Evolutionary conservation across 2,329 filamentous ascomycete genomes (phyloP).

Genomic region (Fonsecaea nubica): DNA sequence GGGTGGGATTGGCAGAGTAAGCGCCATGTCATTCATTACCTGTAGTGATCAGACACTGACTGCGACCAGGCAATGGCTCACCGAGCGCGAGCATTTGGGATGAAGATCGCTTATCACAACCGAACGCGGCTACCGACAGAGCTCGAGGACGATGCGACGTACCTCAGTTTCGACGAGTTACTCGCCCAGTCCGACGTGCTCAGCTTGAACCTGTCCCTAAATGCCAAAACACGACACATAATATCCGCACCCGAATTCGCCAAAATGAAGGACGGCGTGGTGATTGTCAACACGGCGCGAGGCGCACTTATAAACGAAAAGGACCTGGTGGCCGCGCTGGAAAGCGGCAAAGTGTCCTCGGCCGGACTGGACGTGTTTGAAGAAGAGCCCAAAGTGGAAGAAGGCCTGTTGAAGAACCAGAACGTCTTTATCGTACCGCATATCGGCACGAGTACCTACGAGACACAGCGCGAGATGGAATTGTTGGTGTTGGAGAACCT

Average conservation of each 20-base stretch:
- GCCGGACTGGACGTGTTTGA: conserved; percentile 57
- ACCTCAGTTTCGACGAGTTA: conserved; percentile 55
- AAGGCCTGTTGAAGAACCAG: conserved; percentile 54
- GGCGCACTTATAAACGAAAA: conserved; percentile 56
- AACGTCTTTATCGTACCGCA: conserved; percentile 64
- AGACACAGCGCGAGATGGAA: conserved; percentile 69
- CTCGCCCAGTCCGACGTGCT: conserved; percentile 55
- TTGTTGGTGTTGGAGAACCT: conserved; percentile 65
- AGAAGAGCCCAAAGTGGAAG: conserved; percentile 55
- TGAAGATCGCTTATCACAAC: conserved; percentile 57
- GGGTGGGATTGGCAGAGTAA: conserved; percentile 56
- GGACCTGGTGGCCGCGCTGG: conserved; percentile 53
- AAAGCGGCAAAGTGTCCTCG: conserved; percentile 54
- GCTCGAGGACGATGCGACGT: conserved; percentile 51
- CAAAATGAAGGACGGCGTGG: conserved; percentile 54
- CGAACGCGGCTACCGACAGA: conserved; percentile 50
- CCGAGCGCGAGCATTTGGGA: conserved; percentile 54
- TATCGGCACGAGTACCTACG: conserved; percentile 65
- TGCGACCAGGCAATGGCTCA: conserved; percentile 52
- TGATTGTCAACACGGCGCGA: conserved; percentile 54
- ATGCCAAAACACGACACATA: conserved; percentile 54
- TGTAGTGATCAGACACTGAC: conserved; percentile 14
- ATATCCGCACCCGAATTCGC: conserved; percentile 53
- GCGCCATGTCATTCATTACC: conserved; percentile 23
- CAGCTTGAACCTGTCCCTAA: conserved; percentile 54